Evolutionary conservation across 768 basidiomycete species (phyloP), one percentile per base, ranked within the genome.

Genomic region (Boletales sp.): DNA sequence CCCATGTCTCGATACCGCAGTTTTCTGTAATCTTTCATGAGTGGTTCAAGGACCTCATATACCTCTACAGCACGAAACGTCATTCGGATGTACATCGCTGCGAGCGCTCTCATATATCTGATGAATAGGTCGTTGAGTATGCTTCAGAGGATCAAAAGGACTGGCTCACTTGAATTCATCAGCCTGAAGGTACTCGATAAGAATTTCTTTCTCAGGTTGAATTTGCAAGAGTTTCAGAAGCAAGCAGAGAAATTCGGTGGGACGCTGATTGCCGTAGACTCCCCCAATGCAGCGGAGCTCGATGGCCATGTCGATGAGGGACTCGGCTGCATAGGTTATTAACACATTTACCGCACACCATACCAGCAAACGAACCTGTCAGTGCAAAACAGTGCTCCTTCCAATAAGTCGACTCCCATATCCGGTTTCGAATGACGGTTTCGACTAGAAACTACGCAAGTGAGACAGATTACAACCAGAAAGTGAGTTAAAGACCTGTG

Each of bases 361-460:
- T 4, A 50, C 4, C 35, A 18, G 15, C 13, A 43, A 41, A 69
- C 78, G 44, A 44, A 90, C 93, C 92, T 53, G 92, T 96, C 41
- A 99, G 74, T 18, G 95, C 95, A 65, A 99, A 99, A 65, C 95
- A 99, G 58, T 96, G 92, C 66, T 99, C 95, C 73, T 99, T 99
- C 95, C 95, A 99, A 70, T 82, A 99, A 8, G 77, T 68, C 0
- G 89, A 87, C 68, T 98, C 95, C 75, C 95, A 99, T 53, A 99
- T 96, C 54, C 96, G 83, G 63, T 86, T 90, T 46, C 96, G 84
- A 57, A 98, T 94, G 55, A 97, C 90, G 34, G 91, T 95, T 76
- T 98, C 96, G 28, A 99, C 87, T 68, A 99, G 74, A 68, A 80
- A 90, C 93, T 96, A 66, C 41, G 53, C 8, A 60, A 54, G 64